Evolutionary conservation across 2,329 filamentous ascomycete genomes (phyloP), one percentile per base, ranked within the genome.

Genomic region (Hymenoscyphus infarciens): DNA sequence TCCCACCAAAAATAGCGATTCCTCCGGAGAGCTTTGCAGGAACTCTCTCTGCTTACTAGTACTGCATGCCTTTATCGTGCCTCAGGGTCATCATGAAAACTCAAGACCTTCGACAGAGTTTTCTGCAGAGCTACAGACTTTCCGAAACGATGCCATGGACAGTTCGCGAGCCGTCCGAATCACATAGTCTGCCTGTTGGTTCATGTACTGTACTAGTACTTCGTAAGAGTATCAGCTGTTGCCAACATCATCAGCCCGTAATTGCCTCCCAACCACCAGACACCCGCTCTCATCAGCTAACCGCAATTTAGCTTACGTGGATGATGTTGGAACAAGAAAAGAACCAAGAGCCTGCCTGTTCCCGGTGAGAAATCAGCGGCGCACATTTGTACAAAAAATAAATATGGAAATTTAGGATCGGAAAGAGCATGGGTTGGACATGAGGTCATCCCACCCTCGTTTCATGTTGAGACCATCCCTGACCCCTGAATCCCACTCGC

Each of bases 261-360:
- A 22, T 49, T 11, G 42, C 42, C 42, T 49, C 42, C 42, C 19
- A 22, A 35, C 33, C 33, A 35, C 33, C 33, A 35, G 13, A 11
- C 8, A 11, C 42, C 42, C 42, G 8, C 42, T 19, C 42, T 22
- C 42, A 49, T 22, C n/a, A 49, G 42, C 42, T 49, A 49, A 22
- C 42, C 42, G 42, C 42, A 49, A 49, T 49, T 49, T 25, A 22
- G 42, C 42, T 49, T 19, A 49, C 42, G 42, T 49, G 42, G 42
- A 35, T 35, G 33, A 35, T 31, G 16, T 42, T 42, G 5, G 15
- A 42, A 42, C 19, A 11, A 49, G 42, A 49, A 49, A 49, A 49
- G 42, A 49, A 25, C n/a, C 42, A 49, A 6, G 22, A 49, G n/a
- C n/a, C n/a, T n/a, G n/a, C n/a, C n/a, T n/a, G n/a, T n/a, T n/a